Evolutionary conservation across 306 rosid genomes (phyloP), one percentile per base, ranked within the genome.

Genomic region (Lathyrus aphaca): DNA sequence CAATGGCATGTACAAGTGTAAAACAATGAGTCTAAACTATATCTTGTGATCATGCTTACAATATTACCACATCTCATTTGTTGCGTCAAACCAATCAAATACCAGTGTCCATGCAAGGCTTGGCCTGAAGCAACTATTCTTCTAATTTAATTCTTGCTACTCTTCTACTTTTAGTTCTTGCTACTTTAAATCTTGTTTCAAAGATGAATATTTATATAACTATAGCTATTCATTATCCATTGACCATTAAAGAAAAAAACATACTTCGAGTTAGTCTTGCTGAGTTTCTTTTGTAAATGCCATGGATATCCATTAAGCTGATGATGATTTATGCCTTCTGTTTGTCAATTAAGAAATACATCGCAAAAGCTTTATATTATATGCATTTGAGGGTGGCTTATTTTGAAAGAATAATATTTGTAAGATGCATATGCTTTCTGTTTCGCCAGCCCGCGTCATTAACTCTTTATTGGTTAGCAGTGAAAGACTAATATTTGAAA

Each of bases 301-400:
- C 5, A 12, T 50, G 56, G 37, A 17, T 42, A 19, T 60, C n/a
- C 40, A 43, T 17, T 25, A 62, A 40, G 1, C 16, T 38, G 37
- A 29, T 18, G 32, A 65, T 42, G n/a, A 6, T 32, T 32, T 32
- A 32, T 32, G 38, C 2, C 7, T 32, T 32, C 9, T 32, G 9
- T 32, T 32, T 32, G 38, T 32, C 18, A 10, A 27, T 49, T 55
- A 8, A 7, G 54, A 56, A 27, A 43, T 42, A 66, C 23, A 17
- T 64, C 4, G 2, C 27, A 17, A 5, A 37, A 10, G 40, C 32
- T 38, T 51, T 54, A 51, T 30, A 35, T 43, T 70, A 32, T 43
- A 35, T 57, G 66, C 60, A 37, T 64, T 62, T 61, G 48, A 61
- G 54, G 37, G 27, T 73, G 66, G 53, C 29, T 49, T 59, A 35